Percentiles rank a stretch among this genome's conserved stretches.
These are phyloP conservation scores for Amphibolis antarctica DNA, from an alignment of 106 monocot genomes.

Conservation along the genomic window DNA sequence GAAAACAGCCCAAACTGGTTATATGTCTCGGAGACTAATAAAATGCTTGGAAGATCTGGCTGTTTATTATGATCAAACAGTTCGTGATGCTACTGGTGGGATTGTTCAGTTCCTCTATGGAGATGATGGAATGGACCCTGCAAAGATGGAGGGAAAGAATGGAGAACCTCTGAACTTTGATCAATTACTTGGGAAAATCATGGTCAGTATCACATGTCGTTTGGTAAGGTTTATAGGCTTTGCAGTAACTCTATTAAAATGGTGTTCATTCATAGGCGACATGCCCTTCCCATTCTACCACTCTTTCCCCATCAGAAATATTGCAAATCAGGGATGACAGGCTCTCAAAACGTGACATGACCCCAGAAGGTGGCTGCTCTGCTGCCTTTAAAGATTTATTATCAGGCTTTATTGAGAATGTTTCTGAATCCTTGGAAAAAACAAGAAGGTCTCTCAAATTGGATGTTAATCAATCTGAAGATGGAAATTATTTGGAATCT, in stretches of 20 bases:
- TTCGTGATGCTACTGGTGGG: slow-evolving; percentile 69
- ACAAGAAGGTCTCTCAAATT: slow-evolving; percentile 44
- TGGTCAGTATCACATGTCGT: slow-evolving; percentile 28
- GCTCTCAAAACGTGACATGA: slow-evolving; percentile 41
- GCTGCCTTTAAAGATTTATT: slow-evolving; percentile 43
- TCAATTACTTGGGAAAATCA: slow-evolving; percentile 79
- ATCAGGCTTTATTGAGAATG: slow-evolving; percentile 37
- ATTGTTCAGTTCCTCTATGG: slow-evolving; percentile 90
- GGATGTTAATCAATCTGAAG: slow-evolving; percentile 30
- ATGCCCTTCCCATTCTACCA: slow-evolving; percentile 41
- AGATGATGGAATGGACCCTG: slow-evolving; percentile 99
- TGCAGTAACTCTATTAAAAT: neutral
- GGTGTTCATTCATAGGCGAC: slow-evolving; percentile 44
- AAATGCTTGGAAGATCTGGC: slow-evolving; percentile 93
- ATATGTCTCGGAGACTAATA: slow-evolving; percentile 97
- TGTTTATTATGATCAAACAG: slow-evolving; percentile 76
- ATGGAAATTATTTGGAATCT: slow-evolving; percentile 28
- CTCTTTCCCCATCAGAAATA: slow-evolving; percentile 54
- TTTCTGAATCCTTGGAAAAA: slow-evolving; percentile 21
- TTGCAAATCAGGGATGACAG: slow-evolving; percentile 26
- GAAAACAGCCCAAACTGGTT: slow-evolving; percentile 99
- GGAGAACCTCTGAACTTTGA: slow-evolving; percentile 74
- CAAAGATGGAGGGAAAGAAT: slow-evolving; percentile 88
- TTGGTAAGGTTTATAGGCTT: neutral
- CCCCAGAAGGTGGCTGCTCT: slow-evolving; percentile 55